A percentile compares a stretch with the other conserved stretches of the same genome.
Conservation (phyloP, 306 rosid species). For the Cucurbita ficifolia region DNA sequence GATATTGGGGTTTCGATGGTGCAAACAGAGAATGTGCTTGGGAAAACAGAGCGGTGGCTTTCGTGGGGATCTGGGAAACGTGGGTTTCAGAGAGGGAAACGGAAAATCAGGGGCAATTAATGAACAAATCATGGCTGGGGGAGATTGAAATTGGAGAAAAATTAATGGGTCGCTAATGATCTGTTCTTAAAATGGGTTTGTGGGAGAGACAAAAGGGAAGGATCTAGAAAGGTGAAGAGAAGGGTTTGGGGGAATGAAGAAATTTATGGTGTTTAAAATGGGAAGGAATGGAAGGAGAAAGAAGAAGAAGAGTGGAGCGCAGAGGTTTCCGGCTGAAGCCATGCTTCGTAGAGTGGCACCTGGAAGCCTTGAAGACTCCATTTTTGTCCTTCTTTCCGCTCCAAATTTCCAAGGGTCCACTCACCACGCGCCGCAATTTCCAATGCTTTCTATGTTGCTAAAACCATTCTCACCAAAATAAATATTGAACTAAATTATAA, state of each 20-base stretch:
- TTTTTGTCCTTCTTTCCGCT: not conserved
- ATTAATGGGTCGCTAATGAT: not conserved
- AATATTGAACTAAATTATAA: too few relatives aligned
- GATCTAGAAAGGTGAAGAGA: conserved; percentile 34
- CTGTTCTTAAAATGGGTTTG: not conserved
- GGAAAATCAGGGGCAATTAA: conserved; percentile 15
- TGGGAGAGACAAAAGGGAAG: conserved; percentile 15
- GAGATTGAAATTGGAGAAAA: not conserved
- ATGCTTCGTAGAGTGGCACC: not conserved
- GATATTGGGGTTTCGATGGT: conserved; percentile 12
- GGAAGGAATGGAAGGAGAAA: not conserved
- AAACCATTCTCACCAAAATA: not conserved
- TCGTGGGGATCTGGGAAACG: not conserved
- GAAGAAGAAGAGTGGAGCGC: not conserved
- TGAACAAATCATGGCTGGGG: conserved; percentile 31
- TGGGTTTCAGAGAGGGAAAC: conserved; percentile 13
- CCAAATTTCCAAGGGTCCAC: conserved; percentile 4
- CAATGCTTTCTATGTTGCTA: not conserved
- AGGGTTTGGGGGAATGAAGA: not conserved
- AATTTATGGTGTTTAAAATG: not conserved
- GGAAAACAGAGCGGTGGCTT: not conserved
- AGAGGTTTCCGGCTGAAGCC: conserved; percentile 13
- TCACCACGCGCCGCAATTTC: not conserved
- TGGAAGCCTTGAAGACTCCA: not conserved
- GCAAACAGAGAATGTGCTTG: conserved; percentile 17